Conservation (phyloP, 345 rosid species). For the Lepidium africanum region DNA sequence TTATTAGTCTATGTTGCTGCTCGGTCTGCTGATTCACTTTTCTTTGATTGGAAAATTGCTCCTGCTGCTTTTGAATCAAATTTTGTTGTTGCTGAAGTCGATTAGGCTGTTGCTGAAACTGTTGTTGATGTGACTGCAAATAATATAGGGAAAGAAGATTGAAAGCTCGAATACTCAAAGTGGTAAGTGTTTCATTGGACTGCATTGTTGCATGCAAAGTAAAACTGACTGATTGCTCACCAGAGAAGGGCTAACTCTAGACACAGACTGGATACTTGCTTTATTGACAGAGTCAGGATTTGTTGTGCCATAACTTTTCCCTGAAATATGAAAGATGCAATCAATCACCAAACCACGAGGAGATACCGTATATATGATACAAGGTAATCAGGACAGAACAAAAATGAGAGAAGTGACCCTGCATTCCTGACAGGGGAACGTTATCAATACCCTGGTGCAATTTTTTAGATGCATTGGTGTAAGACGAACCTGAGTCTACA, state of each 20-base stretch:
- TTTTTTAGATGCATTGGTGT: constrained; percentile 48
- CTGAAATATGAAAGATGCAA: constrained; percentile 34
- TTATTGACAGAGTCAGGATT: constrained; percentile 43
- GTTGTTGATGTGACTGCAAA: constrained; percentile 51
- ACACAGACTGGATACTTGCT: constrained; percentile 44
- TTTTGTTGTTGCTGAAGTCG: constrained; percentile 53
- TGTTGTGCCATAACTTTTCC: constrained; percentile 59
- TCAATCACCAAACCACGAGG: constrained; percentile 2
- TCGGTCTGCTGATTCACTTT: constrained; percentile 54
- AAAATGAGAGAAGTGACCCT: constrained; percentile 33
- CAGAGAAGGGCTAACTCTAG: constrained; percentile 45
- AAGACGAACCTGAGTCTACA: constrained; percentile 35
- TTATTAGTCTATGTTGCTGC: constrained; percentile 47
- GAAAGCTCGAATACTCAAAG: constrained; percentile 48
- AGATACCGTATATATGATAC: background rate
- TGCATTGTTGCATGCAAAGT: constrained; percentile 42
- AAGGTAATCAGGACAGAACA: background rate
- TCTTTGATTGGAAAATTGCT: constrained; percentile 45
- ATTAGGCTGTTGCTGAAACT: constrained; percentile 52
- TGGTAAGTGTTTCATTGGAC: constrained; percentile 34
- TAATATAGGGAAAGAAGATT: constrained; percentile 34
- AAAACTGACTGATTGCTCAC: constrained; percentile 46
- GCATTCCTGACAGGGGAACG: constrained; percentile 42
- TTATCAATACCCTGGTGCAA: constrained; percentile 57
- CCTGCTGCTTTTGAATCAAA: constrained; percentile 52